Base-by-base conservation (phyloP, 148 eudicot species). In the Silene latifolia region DNA sequence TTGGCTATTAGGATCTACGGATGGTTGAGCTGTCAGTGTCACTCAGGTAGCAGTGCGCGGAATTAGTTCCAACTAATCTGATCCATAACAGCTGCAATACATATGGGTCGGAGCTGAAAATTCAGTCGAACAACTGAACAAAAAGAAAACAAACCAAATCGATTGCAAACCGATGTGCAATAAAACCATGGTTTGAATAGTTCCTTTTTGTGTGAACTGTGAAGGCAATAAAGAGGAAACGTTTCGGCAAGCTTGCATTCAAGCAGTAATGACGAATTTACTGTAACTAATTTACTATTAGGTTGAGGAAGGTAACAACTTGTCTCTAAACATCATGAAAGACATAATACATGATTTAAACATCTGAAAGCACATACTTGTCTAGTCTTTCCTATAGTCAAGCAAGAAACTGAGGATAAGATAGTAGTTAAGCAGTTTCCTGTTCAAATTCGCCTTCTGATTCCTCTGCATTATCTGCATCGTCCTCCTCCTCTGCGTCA, bases 391-490 rank as follows among this genome's bases (percentile, higher is more conserved):
- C 56, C 17, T 12, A 51, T 2, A 12, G 63, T 39, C 15, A 6
- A 66, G 69, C 62, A 57, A 7, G 23, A 8, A 32, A 70, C 3
- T 17, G 5, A 4, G 19, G 13, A 24, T 20, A 67, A 18, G 70
- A 67, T 2, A 9, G 70, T 32, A 72, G 39, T 85, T 81, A 92
- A 67, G 87, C 89, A 76, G 97, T 88, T 85, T 95, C 93, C 84
- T 95, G 99, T 81, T 95, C 99, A 68, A 90, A 95, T 27, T 95
- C 97, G 35, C 97, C 99, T 78, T 95, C 99, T 25, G 99, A 92
- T 80, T 95, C 99, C 64, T 95, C 99, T 14, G 84, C 97, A 54
- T 95, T 87, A 71, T 95, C 97, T 25, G 85, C 92, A 77, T 95
- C 99, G 74, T 92, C 88, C 1, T 82, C 99, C 47, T 95, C 98